Conservation (phyloP, 2,329 filamentous ascomycete genomes). For the Fusarium sp. region DNA sequence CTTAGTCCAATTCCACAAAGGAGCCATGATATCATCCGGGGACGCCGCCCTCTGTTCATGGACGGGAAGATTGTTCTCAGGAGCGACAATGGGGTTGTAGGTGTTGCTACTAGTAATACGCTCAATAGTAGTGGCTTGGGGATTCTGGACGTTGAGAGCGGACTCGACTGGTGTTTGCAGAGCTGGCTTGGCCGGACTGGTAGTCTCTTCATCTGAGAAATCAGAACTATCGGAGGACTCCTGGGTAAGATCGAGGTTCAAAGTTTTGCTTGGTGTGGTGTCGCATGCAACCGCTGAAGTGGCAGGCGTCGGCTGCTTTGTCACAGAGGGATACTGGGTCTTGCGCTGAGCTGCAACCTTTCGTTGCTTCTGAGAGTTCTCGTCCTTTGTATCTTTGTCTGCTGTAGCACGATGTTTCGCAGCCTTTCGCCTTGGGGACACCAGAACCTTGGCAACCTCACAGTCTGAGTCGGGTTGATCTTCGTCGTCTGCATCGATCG, state of each 20-base stretch:
- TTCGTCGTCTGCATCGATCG: neutral
- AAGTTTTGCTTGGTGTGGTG: neutral
- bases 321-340: neutral
- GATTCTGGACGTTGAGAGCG: neutral
- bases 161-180: neutral
- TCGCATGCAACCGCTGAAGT: neutral
- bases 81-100: neutral
- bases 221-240: slow-evolving; percentile 20
- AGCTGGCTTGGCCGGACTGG: neutral
- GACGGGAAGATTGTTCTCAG: neutral
- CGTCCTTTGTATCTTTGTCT: slow-evolving; percentile 6
- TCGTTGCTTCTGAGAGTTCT: neutral
- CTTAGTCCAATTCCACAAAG: neutral
- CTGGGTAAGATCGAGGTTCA: slow-evolving; percentile 21
- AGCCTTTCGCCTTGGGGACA: neutral
- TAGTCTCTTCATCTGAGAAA: slow-evolving; percentile 8
- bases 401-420: neutral
- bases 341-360: neutral
- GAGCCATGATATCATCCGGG: neutral
- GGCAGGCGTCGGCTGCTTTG: neutral
- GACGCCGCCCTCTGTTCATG: neutral
- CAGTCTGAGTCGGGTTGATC: slow-evolving; percentile 1
- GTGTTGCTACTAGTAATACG: neutral
- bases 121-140: neutral
- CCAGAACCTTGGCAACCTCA: slow-evolving; percentile 1